Base-by-base conservation (phyloP, 768 basidiomycete species). In the Collybiopsis confluens region DNA sequence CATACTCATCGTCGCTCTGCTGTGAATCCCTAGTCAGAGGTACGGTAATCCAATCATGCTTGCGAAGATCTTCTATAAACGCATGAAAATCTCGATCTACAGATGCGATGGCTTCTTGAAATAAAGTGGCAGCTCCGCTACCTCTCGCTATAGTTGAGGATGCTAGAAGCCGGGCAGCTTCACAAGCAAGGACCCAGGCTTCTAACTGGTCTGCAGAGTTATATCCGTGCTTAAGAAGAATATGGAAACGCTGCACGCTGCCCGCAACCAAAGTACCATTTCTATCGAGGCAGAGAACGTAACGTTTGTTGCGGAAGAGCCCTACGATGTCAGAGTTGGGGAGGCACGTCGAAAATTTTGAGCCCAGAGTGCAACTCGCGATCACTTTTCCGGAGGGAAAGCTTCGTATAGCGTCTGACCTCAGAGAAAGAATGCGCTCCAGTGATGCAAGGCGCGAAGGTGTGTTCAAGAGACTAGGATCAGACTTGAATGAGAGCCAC, bases 161-260 rank as follows among this genome's bases (percentile, higher is more conserved):
- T 52, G 38, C 4, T 62, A 30, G 45, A 40, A 61, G 56, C 15
- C 61, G 61, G 47, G 70, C 71, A 16, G 71, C 59, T 51, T 78
- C 75, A 2, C 62, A 64, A 1, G 74, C 77, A 47, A 74, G 71
- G 8, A 71, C 56, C 84, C 85, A 87, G 2, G 79, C 83, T 53
- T 76, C 77, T 36, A 84, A 70, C 55, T 81, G 78, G 61, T 85
- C 82, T 13, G 62, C 56, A 3, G 70, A 52, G 21, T 63, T 61
- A 52, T 82, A 76, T 5, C 75, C 75, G 26, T 79, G 76, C 56
- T 77, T 83, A 54, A 86, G 68, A 58, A 72, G 72, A 38, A 82
- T 71, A 55, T 73, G 72, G 2, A 81, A 55, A 20, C 65, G 69
- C 1, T 66, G 62, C 7, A 53, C 26, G 4, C 18, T 23, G 15